phyloP scores from a whole-genome alignment of 139 green algal species.

The Chlamydomonas urium region DNA sequence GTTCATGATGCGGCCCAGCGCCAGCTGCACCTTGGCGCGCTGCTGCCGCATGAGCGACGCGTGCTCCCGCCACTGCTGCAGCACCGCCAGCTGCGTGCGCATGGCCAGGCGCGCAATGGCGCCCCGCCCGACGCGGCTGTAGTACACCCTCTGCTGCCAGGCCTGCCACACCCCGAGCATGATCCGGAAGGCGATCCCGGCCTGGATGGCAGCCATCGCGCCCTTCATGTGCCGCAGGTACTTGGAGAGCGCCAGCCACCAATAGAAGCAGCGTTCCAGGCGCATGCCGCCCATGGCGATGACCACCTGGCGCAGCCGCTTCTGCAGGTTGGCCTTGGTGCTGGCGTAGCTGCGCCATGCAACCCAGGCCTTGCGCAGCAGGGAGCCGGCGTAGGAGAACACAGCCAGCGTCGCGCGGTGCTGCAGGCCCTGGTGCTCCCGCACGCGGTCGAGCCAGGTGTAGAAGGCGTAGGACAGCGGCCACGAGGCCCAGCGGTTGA shows the following conservation, averaged over 20 bases:
- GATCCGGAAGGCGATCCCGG: background rate
- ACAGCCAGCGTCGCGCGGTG: background rate
- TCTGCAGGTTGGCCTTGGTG: background rate
- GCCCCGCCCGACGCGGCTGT: background rate
- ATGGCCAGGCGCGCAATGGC: background rate
- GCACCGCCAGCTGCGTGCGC: background rate
- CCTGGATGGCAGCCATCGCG: slow-evolving; percentile 16
- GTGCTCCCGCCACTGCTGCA: slow-evolving; percentile 21
- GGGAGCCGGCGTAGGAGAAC: slow-evolving; percentile 14
- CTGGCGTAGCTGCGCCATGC: slow-evolving; percentile 13
- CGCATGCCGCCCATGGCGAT: slow-evolving; percentile 13
- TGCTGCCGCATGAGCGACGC: background rate
- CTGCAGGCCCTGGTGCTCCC: slow-evolving; percentile 8
- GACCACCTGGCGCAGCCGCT: slow-evolving; percentile 11
- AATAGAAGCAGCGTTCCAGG: slow-evolving; percentile 16
- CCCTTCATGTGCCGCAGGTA: slow-evolving; percentile 24
- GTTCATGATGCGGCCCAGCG: too few relatives aligned
- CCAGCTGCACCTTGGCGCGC: slow-evolving; percentile 19
- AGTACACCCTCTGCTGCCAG: slow-evolving; percentile 17
- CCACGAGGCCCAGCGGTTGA: slow-evolving; percentile 19
- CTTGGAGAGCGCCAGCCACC: slow-evolving; percentile 19
- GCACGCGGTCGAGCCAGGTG: slow-evolving; percentile 30
- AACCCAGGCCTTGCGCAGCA: slow-evolving; percentile 23
- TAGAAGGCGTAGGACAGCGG: slow-evolving; percentile 36
- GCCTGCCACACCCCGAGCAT: background rate